A percentile compares a stretch with the other conserved stretches of the same genome.
phyloP scores from a whole-genome alignment of 352 stramenopile species.

The Pythium aphanidermatum region DNA sequence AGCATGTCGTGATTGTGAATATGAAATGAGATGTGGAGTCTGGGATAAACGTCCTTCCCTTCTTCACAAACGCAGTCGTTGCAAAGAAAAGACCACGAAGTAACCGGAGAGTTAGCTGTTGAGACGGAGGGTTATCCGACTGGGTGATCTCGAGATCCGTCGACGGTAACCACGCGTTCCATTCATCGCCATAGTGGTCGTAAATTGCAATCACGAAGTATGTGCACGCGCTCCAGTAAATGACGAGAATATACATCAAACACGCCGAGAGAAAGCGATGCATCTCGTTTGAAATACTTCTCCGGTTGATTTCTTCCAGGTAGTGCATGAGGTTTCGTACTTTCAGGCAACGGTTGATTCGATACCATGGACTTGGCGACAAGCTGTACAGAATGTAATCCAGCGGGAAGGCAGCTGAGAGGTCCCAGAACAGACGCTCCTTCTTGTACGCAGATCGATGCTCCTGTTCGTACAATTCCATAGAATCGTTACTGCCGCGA shows the following conservation, averaged over 20 bases:
- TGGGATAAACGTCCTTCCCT: slow-evolving; percentile 45
- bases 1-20: slow-evolving; percentile 46
- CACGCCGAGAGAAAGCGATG: slow-evolving; percentile 39
- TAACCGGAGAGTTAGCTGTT: slow-evolving; percentile 31
- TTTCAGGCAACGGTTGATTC: slow-evolving; percentile 46
- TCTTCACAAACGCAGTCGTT: slow-evolving; percentile 61
- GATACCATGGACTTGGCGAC: slow-evolving; percentile 23
- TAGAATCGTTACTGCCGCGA: slow-evolving; percentile 26
- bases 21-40: slow-evolving; percentile 34
- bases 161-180: slow-evolving; percentile 45
- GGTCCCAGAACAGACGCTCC: slow-evolving; percentile 34
- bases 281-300: slow-evolving; percentile 56
- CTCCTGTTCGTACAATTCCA: slow-evolving; percentile 54
- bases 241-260: slow-evolving; percentile 43
- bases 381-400: slow-evolving; percentile 38
- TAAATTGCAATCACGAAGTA: slow-evolving; percentile 52
- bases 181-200: slow-evolving; percentile 35
- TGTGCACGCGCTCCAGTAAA: slow-evolving; percentile 53
- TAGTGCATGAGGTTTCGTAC: slow-evolving; percentile 44
- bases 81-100: slow-evolving; percentile 51
- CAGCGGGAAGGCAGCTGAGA: slow-evolving; percentile 36
- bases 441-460: slow-evolving; percentile 35
- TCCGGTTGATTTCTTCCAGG: slow-evolving; percentile 53
- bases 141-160: slow-evolving; percentile 19
- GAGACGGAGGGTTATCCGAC: slow-evolving; percentile 14